Evolutionary conservation across 73 alveolate genomes (phyloP).

Genomic region (Symbiodinium natans): DNA sequence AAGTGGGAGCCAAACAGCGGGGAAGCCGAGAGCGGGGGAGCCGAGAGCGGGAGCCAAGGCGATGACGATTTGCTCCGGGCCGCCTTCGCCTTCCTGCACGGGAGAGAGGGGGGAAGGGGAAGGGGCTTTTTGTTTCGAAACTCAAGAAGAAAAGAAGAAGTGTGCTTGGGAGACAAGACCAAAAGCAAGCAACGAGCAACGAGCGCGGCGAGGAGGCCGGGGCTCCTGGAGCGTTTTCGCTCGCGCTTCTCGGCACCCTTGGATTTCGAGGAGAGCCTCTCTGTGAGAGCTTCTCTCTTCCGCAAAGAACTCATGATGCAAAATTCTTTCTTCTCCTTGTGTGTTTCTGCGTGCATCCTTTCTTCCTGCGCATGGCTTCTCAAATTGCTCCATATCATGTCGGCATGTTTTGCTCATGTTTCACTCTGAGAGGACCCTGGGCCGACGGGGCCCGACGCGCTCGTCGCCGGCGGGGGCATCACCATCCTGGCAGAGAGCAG

Average conservation of each 20-base stretch:
- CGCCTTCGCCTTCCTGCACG: conserved; percentile 53
- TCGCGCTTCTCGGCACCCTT: conserved; percentile 49
- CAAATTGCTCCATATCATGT: too few species aligned
- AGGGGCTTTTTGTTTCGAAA: too few species aligned
- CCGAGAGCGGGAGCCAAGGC: conserved; percentile 1
- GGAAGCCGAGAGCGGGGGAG: too few species aligned
- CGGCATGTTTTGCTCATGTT: neutral
- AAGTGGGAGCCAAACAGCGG: too few species aligned
- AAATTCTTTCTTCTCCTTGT: too few species aligned
- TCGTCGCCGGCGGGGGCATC: neutral
- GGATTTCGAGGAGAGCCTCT: conserved; percentile 11
- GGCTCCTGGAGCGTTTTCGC: conserved; percentile 28
- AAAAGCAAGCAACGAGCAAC: too few species aligned
- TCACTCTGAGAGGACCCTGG: conserved; percentile 25
- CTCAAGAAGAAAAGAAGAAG: neutral
- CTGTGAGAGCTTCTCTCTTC: too few species aligned
- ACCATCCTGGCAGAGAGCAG: conserved; percentile 39
- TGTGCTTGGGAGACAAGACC: neutral
- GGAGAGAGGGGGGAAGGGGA: too few species aligned
- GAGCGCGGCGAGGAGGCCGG: conserved; percentile 17
- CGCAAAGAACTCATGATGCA: too few species aligned
- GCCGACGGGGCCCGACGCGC: neutral
- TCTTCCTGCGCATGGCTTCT: too few species aligned
- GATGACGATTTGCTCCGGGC: conserved; percentile 63
- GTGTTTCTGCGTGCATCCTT: too few species aligned